Percentiles rank a stretch among this genome's conserved stretches.
These are phyloP conservation scores for Daucus carota DNA, from an alignment of 129 eudicot species.

Conservation along the genomic window DH1_v3.0 NC_030386.2:24319001-24319500, in stretches of 20 bases:
- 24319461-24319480: too few relatives aligned
- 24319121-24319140: too few relatives aligned
- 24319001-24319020: neutral
- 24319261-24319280: conserved; percentile 60
- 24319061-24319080: neutral
- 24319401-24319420: too few relatives aligned
- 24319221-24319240: conserved; percentile 55
- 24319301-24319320: conserved; percentile 94
- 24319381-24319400: too few relatives aligned
- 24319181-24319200: conserved; percentile 64
- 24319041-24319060: neutral
- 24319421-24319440: neutral
- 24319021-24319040: neutral
- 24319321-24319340: conserved; percentile 64
- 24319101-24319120: neutral
- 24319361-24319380: too few relatives aligned
- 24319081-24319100: too few relatives aligned
- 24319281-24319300: conserved; percentile 84
- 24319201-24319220: conserved; percentile 94
- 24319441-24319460: too few relatives aligned
- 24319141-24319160: neutral
- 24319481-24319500: too few relatives aligned
- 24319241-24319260: conserved; percentile 52
- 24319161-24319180: neutral
- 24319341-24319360: conserved; percentile 40